Evolutionary conservation across 768 basidiomycete species (phyloP), one percentile per base, ranked within the genome.

Genomic region (Mycena metata): DNA sequence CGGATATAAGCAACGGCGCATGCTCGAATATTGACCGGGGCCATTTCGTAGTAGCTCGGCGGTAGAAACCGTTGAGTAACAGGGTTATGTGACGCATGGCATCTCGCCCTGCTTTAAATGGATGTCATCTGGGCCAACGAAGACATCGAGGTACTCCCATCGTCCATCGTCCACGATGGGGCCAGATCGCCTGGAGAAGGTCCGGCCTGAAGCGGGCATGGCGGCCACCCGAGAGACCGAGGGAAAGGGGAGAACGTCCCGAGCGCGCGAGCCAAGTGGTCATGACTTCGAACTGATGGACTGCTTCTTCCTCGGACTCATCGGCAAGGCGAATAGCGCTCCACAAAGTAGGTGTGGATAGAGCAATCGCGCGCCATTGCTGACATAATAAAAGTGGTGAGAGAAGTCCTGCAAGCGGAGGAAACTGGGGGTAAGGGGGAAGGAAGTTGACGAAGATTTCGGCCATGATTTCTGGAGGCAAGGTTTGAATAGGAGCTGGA

Each of bases 81-180:
- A 56, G 41, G 8, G 57, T 46, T 15, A 59, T 17, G n/a, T 45
- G 23, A 2, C 57, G 43, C n/a, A 26, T 12, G 57, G 57, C 57
- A 59, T 59, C 26, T 59, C 43, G 26, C 26, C 42, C n/a, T 30
- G 57, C 17, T 46, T 30, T 2, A 46, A 23, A 46, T 30, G 24
- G 16, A 59, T 19, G 43, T 35, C 6, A 12, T 45, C 43, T 5
- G 33, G 26, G 24, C 23, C 42, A 12, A 59, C 23, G 43, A 45
- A 43, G 17, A 59, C 4, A 10, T 59, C 43, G 42, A 59, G 12
- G n/a, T 59, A n/a, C 26, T 46, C 57, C 57, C 57, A 59, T 41
- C 57, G n/a, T n/a, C n/a, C n/a, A n/a, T n/a, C n/a, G 57, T 26
- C 35, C 21, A 43, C 57, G 21, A 21, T 59, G 43, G 43, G 24